Evolutionary conservation across 177 flowering plant species (phyloP), one percentile per base, ranked within the genome.

Genomic region (Vitis hybrid): DNA sequence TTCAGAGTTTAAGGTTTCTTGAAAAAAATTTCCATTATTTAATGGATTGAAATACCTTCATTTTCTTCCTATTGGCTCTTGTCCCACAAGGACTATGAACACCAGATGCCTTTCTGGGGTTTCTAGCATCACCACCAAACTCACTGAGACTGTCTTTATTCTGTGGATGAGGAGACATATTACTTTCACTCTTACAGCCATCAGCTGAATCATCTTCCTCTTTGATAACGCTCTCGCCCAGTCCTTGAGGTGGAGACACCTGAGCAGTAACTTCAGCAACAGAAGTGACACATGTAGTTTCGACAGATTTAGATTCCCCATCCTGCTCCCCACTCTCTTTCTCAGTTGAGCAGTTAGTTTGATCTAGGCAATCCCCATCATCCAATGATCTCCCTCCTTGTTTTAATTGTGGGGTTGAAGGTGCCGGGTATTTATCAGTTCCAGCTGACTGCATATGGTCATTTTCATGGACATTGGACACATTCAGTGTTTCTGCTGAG

Each of bases 241-340:
- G n/a, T 49, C 21, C 66, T 67, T 84, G 71, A 48, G 70, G 61
- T 50, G 63, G 24, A 51, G 71, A 71, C 24, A 49, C 75, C 35
- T 63, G 72, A 24, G 56, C n/a, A 59, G 74, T 67, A 30, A 49
- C 74, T 59, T 77, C 80, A 72, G 73, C 72, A 67, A 67, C 65
- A 69, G 80, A 64, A 72, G 74, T 70, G 60, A 69, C 73, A 56
- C 83, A 81, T 35, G 92, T 86, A 73, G 82, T 90, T 75, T 93
- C 97, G 92, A 91, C 98, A 72, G 88, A 91, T 91, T 93, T 91
- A 52, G 88, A 82, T 64, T 87, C 88, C 59, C 82, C 88, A 30
- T 84, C 86, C 30, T 75, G 82, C 64, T 83, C 90, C 18, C 65
- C 82, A 51, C 74, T 65, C 13, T 83, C 92, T 74, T 82, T 85